A percentile compares a stretch with the other conserved stretches of the same genome.
These are phyloP conservation scores for Populus hybrid DNA, from an alignment of 441 rosid genomes.

Conservation along the genomic window DNA sequence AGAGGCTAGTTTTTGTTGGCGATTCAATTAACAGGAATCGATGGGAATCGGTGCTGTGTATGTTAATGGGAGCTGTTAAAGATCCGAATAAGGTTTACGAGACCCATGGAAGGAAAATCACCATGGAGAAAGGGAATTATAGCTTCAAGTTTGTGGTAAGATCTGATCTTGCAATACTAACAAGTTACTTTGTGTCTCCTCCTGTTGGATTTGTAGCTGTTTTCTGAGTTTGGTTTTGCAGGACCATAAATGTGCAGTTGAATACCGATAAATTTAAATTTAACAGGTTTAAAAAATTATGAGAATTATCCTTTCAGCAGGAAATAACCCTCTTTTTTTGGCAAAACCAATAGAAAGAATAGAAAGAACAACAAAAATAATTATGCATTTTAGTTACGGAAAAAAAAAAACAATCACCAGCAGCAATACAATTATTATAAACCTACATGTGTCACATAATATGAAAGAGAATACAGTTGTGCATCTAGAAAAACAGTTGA, in stretches of 20 bases:
- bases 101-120: constrained; percentile 73
- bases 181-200: background rate
- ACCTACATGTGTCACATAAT: accelerated
- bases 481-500: accelerated
- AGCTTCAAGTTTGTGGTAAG: constrained; percentile 83
- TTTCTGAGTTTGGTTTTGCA: constrained; percentile 32
- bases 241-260: constrained; percentile 87
- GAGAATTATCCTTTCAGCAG: too few relatives aligned
- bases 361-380: accelerated
- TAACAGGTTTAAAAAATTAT: constrained; percentile 28
- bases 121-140: constrained; percentile 81
- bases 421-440: too few relatives aligned
- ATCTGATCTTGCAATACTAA: background rate
- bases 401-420: accelerated
- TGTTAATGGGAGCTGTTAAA: constrained; percentile 64
- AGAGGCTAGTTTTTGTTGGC: constrained; percentile 90
- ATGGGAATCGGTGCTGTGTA: constrained; percentile 93
- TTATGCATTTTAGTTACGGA: accelerated
- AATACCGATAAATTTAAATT: constrained; percentile 19
- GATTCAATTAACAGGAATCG: constrained; percentile 96
- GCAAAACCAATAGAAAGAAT: too few relatives aligned
- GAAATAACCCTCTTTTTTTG: too few relatives aligned
- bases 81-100: constrained; percentile 88
- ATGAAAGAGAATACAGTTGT: accelerated
- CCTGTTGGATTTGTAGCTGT: constrained; percentile 6